Evolutionary conservation across 192 early-diverging fungal species (phyloP).

Genomic region (Coemansia sp.): DNA sequence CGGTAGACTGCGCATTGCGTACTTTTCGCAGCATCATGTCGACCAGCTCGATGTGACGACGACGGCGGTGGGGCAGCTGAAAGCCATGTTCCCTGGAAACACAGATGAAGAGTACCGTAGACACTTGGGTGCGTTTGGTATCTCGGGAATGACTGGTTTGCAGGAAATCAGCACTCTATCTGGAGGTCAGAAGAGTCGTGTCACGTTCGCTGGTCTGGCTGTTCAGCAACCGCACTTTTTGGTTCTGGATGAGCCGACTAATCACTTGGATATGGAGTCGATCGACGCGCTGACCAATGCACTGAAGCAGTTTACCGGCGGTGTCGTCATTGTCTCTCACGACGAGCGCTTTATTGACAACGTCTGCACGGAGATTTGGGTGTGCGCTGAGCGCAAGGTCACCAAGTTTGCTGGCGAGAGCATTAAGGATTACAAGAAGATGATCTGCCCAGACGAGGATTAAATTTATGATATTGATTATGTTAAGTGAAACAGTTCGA

Average conservation of each 20-base stretch:
- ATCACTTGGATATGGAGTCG: constrained; percentile 86
- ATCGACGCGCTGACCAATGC: constrained; percentile 92
- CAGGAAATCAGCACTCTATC: constrained; percentile 93
- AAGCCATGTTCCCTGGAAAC: constrained; percentile 83
- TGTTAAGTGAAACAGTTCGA: background rate
- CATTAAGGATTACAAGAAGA: constrained; percentile 77
- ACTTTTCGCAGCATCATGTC: constrained; percentile 97
- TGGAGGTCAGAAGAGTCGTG: constrained; percentile 94
- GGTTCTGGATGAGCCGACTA: constrained; percentile 98
- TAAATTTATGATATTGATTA: constrained; percentile 3
- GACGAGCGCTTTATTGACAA: constrained; percentile 93
- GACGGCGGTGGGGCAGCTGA: constrained; percentile 86
- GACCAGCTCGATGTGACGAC: constrained; percentile 90
- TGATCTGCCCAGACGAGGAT: constrained; percentile 54
- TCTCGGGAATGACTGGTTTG: constrained; percentile 93
- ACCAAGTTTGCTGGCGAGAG: constrained; percentile 82
- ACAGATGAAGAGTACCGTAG: constrained; percentile 95
- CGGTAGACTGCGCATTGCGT: constrained; percentile 87
- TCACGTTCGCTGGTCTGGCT: constrained; percentile 95
- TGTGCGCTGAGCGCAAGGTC: constrained; percentile 83
- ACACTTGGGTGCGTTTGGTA: constrained; percentile 90
- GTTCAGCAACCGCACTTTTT: constrained; percentile 88
- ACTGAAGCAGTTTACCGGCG: constrained; percentile 85
- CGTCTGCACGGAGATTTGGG: constrained; percentile 88
- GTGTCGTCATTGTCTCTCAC: constrained; percentile 95